Conservation (phyloP, 495 filamentous ascomycete genomes). For the Lasiosphaeria hispida region DNA sequence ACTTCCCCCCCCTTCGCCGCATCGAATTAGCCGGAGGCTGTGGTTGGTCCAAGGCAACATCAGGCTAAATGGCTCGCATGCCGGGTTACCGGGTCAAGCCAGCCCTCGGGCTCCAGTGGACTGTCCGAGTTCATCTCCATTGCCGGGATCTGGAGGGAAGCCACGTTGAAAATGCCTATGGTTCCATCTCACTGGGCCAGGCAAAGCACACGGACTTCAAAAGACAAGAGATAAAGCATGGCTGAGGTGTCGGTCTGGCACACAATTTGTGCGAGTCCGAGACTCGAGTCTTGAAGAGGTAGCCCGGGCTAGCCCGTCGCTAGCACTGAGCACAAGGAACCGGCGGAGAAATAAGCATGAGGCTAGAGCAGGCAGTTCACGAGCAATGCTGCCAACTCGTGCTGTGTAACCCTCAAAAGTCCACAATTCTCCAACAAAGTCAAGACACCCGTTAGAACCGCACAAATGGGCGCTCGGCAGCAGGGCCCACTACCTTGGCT, state of each 20-base stretch:
- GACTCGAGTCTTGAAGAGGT: not conserved
- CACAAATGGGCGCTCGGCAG: slow-evolving; percentile 28
- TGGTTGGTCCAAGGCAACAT: slow-evolving; percentile 27
- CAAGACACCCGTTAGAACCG: slow-evolving; percentile 29
- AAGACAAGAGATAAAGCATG: not conserved
- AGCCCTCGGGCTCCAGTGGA: slow-evolving; percentile 13
- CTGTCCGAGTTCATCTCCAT: slow-evolving; percentile 7
- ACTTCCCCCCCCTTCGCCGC: slow-evolving; percentile 1
- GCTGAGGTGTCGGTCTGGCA: not conserved
- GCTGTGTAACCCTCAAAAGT: slow-evolving; percentile 12
- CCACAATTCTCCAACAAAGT: slow-evolving; percentile 23
- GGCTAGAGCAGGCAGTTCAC: slow-evolving; percentile 13
- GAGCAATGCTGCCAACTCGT: slow-evolving; percentile 12
- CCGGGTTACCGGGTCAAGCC: slow-evolving; percentile 36
- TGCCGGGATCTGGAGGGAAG: slow-evolving; percentile 5
- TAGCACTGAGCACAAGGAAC: slow-evolving; percentile 10
- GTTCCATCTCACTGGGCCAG: slow-evolving; percentile 8
- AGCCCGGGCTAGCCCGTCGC: not conserved
- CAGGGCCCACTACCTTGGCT: slow-evolving; percentile 25
- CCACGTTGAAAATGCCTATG: slow-evolving; percentile 1
- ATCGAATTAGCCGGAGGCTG: slow-evolving; percentile 28
- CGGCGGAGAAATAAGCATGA: slow-evolving; percentile 6
- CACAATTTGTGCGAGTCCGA: not conserved
- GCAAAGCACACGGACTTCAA: not conserved
- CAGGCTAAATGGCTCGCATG: slow-evolving; percentile 30